A percentile compares a stretch with the other conserved stretches of the same genome.
These are phyloP conservation scores for Ceratocystis cacaofunesta DNA, from an alignment of 2,329 filamentous ascomycete species.

Conservation along the genomic window DNA sequence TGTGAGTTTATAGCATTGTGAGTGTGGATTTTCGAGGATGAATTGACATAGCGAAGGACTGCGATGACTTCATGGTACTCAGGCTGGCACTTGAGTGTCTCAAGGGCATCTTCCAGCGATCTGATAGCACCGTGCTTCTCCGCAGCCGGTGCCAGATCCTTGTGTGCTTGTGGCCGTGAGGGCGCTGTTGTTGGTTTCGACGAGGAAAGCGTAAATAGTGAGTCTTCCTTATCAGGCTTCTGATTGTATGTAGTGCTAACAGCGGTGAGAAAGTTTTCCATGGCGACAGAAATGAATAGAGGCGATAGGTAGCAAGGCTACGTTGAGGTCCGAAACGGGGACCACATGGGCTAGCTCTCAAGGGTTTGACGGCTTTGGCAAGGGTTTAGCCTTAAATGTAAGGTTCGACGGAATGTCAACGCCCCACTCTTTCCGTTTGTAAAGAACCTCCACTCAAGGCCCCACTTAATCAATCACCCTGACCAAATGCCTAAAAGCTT, in stretches of 20 bases:
- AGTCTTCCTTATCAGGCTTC: slow-evolving; percentile 22
- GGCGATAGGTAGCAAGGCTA: background rate
- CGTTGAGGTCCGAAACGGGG: background rate
- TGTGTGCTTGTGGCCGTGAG: background rate
- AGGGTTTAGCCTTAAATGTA: background rate
- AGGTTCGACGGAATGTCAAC: background rate
- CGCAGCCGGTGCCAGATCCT: background rate
- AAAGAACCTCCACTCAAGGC: background rate
- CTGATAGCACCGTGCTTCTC: background rate
- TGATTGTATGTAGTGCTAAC: slow-evolving; percentile 38
- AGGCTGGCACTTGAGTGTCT: slow-evolving; percentile 46
- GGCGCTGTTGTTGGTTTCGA: background rate
- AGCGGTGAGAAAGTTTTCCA: slow-evolving; percentile 42
- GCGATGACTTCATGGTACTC: slow-evolving; percentile 40
- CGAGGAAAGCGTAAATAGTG: slow-evolving; percentile 24
- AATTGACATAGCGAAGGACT: slow-evolving; percentile 36
- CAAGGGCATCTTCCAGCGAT: slow-evolving; percentile 39
- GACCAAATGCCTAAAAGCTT: background rate
- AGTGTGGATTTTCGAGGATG: background rate
- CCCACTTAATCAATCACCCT: background rate
- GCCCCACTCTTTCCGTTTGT: background rate
- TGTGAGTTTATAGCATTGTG: slow-evolving; percentile 27
- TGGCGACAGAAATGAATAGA: slow-evolving; percentile 21
- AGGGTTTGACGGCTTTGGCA: background rate
- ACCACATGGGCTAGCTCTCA: background rate